These are phyloP conservation scores for Zygosaccharomyces pseudorouxii DNA, from an alignment of 805 yeast species.

Conservation along the genomic window DNA sequence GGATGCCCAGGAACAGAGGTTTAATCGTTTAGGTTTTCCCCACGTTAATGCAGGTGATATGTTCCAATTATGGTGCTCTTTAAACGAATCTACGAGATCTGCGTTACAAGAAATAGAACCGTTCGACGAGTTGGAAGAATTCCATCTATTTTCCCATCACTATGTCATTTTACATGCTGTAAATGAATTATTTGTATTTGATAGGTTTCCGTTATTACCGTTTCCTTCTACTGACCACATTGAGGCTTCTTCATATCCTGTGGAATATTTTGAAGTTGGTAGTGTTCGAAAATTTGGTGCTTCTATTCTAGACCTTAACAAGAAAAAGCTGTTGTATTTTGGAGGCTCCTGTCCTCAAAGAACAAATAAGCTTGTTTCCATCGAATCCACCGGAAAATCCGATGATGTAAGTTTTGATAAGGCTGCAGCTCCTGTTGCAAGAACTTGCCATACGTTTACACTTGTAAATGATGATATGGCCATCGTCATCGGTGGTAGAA, in stretches of 20 bases:
- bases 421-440: constrained; percentile 31
- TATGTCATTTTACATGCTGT: constrained; percentile 65
- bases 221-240: neutral
- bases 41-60: constrained; percentile 51
- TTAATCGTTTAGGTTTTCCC: constrained; percentile 42
- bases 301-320: constrained; percentile 6
- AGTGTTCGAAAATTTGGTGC: constrained; percentile 28
- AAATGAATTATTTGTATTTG: constrained; percentile 23
- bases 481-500: constrained; percentile 62
- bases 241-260: neutral
- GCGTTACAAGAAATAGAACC: constrained; percentile 51
- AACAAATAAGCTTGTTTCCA: constrained; percentile 19
- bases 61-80: constrained; percentile 53
- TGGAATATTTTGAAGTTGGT: constrained; percentile 3
- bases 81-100: constrained; percentile 37
- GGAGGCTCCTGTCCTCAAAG: constrained; percentile 38
- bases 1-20: constrained; percentile 47
- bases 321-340: constrained; percentile 23
- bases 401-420: constrained; percentile 7
- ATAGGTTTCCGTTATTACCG: neutral
- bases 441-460: constrained; percentile 58
- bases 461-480: constrained; percentile 20
- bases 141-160: constrained; percentile 68
- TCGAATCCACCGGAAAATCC: constrained; percentile 5
- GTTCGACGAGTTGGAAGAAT: constrained; percentile 85